These are phyloP conservation scores for Candida ulmi DNA, from an alignment of 805 yeast genomes.

Conservation along the genomic window DNA sequence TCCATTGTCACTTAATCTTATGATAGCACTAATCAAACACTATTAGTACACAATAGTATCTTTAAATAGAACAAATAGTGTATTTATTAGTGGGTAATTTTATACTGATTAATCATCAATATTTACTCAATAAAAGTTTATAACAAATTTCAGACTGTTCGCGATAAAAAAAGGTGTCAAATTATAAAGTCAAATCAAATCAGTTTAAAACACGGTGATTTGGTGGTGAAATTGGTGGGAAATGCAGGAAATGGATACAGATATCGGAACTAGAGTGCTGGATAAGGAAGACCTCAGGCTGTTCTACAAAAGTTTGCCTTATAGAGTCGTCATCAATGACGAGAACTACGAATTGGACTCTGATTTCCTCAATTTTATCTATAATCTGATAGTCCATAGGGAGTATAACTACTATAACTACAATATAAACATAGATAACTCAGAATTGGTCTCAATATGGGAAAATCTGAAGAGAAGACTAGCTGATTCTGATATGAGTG, in stretches of 20 bases:
- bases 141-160: too few species aligned
- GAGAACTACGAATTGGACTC: constrained; percentile 6
- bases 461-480: constrained; percentile 3
- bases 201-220: too few species aligned
- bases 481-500: too few species aligned
- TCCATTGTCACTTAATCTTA: too few species aligned
- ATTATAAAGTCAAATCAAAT: background rate
- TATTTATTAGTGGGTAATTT: too few species aligned
- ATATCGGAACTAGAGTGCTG: background rate
- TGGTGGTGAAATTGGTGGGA: too few species aligned
- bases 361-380: constrained; percentile 5
- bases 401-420: background rate
- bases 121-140: too few species aligned
- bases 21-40: too few species aligned
- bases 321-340: constrained; percentile 2
- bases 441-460: constrained; percentile 1
- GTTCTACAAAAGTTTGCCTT: background rate
- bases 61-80: too few species aligned
- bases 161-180: background rate
- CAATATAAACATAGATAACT: too few species aligned
- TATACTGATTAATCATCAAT: too few species aligned
- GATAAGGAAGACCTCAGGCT: background rate
- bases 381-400: background rate
- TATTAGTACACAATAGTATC: too few species aligned
- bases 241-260: background rate